Base-by-base conservation (phyloP, 2,329 filamentous ascomycete genomes). In the Amauroascus niger region DNA sequence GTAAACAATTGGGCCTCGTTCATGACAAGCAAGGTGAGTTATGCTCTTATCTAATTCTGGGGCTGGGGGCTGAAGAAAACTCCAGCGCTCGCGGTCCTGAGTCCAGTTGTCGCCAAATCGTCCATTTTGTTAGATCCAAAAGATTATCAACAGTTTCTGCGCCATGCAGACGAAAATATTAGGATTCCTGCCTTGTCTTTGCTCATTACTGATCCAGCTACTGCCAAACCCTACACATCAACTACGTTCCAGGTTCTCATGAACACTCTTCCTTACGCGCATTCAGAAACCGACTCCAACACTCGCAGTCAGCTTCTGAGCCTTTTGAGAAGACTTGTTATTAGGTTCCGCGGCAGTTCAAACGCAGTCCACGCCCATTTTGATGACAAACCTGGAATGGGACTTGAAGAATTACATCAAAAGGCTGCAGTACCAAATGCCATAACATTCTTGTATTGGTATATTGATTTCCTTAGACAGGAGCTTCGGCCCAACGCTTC, bases 261-360 rank as follows among this genome's bases (percentile, higher is more conserved):
- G 51, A 74, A 72, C 32, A 81, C 87, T 55, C 70, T 97, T 2
- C 76, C 79, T 1, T 79, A 83, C 14, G 81, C 91, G 58, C 85
- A 94, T 64, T 81, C 88, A 2, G 90, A 96, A 58, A 82, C 87
- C 0, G 89, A 96, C 65, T 83, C 91, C 5, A 88, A 91, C 62
- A 86, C 90, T 59, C 82, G 93, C 54, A 85, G 90, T 55, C 88
- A 95, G 60, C 76, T 94, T 1, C 76, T 91, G 24, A 82, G 82
- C 22, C 79, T 87, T 57, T 81, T 85, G 1, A 84, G 87, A 57
- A 83, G 84, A 61, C 81, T 97, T 66, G 80, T 90, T 55, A 83
- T 86, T 61, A 82, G 90, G 41, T 73, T 95, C 3, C 79, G 85
- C 59, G 83, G 82, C 22, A 79, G 83, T 8, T 80, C 55, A 20